Conservation (phyloP, 306 rosid species). For the Inga leiocalycina region DNA sequence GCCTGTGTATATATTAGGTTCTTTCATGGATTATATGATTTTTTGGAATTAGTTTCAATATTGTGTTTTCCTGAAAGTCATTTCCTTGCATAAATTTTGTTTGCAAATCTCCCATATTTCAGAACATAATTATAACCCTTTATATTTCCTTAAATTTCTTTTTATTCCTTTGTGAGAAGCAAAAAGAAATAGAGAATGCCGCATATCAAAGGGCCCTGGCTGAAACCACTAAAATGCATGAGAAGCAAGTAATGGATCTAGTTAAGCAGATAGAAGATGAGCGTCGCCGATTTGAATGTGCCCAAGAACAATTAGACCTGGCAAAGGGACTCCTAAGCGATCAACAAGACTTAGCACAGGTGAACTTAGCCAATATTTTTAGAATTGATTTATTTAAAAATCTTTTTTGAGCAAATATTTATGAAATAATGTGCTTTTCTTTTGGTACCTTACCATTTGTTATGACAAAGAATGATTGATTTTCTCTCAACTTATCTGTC, state of each 20-base stretch:
- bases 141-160: neutral
- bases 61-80: neutral
- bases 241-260: constrained; percentile 52
- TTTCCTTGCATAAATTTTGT: neutral
- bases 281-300: constrained; percentile 33
- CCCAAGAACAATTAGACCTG: constrained; percentile 49
- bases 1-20: neutral
- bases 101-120: neutral
- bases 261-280: constrained; percentile 52
- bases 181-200: constrained; percentile 49
- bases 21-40: neutral
- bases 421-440: neutral
- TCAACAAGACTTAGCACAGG: constrained; percentile 51
- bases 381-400: neutral
- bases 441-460: neutral
- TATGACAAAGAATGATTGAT: neutral
- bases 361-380: constrained; percentile 23
- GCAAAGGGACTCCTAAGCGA: constrained; percentile 40
- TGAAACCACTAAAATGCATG: constrained; percentile 51
- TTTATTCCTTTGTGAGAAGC: constrained; percentile 36
- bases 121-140: neutral
- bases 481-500: neutral
- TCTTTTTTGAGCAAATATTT: no score
- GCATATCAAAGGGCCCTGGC: constrained; percentile 46
- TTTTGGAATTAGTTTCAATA: neutral